Conservation (phyloP, 768 basidiomycete species). For the Dacryopinax spathularia region DNA sequence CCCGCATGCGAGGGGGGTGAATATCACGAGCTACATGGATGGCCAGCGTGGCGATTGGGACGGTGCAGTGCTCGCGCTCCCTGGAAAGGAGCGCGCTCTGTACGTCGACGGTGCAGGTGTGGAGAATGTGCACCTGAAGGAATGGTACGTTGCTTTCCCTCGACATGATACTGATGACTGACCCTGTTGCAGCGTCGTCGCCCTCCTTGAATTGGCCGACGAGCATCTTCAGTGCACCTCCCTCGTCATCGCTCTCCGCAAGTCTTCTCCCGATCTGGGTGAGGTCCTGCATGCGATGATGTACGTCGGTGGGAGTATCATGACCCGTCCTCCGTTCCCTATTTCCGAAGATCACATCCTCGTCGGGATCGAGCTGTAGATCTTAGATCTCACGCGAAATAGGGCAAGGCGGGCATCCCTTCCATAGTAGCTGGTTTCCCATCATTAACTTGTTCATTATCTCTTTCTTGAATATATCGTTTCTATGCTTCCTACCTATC, state of each 20-base stretch:
- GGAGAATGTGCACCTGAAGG: slow-evolving; percentile 60
- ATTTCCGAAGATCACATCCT: slow-evolving; percentile 66
- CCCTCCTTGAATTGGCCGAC: slow-evolving; percentile 74
- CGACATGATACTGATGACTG: slow-evolving; percentile 6
- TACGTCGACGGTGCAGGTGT: slow-evolving; percentile 79
- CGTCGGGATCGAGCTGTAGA: slow-evolving; percentile 69
- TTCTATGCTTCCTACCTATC: not conserved
- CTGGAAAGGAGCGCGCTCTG: slow-evolving; percentile 46
- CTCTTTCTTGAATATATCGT: not conserved
- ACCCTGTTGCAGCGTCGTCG: slow-evolving; percentile 48
- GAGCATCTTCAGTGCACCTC: slow-evolving; percentile 65
- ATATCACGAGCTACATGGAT: slow-evolving; percentile 41
- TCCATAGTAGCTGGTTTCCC: not conserved
- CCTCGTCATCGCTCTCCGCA: slow-evolving; percentile 66
- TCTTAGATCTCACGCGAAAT: not conserved
- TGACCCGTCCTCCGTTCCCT: slow-evolving; percentile 65
- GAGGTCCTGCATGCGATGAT: slow-evolving; percentile 75
- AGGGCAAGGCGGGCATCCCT: no score
- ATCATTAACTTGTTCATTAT: not conserved
- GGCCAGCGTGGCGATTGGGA: slow-evolving; percentile 46
- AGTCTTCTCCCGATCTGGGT: slow-evolving; percentile 51
- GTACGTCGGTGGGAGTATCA: slow-evolving; percentile 80
- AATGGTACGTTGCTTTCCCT: slow-evolving; percentile 41
- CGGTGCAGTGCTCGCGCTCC: slow-evolving; percentile 62
- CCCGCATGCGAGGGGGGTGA: slow-evolving; percentile 60